Evolutionary conservation across 257 asterid genomes (phyloP).

Genomic region (Galeopsis tetrahit): DNA sequence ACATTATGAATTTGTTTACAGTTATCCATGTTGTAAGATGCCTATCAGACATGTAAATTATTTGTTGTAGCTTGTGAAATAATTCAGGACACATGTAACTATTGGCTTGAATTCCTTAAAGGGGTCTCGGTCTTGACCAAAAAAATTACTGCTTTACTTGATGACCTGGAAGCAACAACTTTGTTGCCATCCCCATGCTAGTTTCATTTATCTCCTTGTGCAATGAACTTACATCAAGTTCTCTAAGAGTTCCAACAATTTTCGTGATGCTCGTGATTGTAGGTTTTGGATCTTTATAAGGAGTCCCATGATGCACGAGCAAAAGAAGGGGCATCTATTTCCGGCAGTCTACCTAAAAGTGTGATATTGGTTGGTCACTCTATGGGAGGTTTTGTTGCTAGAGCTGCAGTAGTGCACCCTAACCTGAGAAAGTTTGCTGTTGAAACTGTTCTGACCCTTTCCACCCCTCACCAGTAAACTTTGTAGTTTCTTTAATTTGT

Average conservation of each 20-base stretch:
- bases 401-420: slow-evolving; percentile 94
- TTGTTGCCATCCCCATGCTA: slow-evolving; percentile 17
- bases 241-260: slow-evolving; percentile 23
- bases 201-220: not conserved
- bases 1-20: slow-evolving; percentile 15
- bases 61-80: slow-evolving; percentile 26
- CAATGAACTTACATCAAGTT: slow-evolving; percentile 23
- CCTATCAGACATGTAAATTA: slow-evolving; percentile 4
- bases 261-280: slow-evolving; percentile 27
- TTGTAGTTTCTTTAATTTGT: slow-evolving; percentile 28
- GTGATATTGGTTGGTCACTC: slow-evolving; percentile 98
- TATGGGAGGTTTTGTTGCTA: slow-evolving; percentile 99
- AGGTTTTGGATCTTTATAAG: slow-evolving; percentile 87
- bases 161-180: slow-evolving; percentile 26
- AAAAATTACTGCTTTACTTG: slow-evolving; percentile 15
- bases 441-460: slow-evolving; percentile 89
- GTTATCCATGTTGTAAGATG: slow-evolving; percentile 23
- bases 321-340: slow-evolving; percentile 71
- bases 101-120: slow-evolving; percentile 17
- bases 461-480: slow-evolving; percentile 93
- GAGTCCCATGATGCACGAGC: slow-evolving; percentile 65
- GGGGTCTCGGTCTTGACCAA: slow-evolving; percentile 14
- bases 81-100: slow-evolving; percentile 15
- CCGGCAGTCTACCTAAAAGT: slow-evolving; percentile 70
- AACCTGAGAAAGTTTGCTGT: slow-evolving; percentile 83